Conservation (phyloP, 78 protist species). For the slime mould (Dictyostelium discoideum) region dicty_2.7 NC_007088.5:2425001-2425500, state of each 20-base stretch:
- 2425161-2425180: neutral
- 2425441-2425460: neutral
- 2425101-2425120: neutral
- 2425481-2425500: neutral
- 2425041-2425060: slow-evolving; percentile 16
- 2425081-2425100: neutral
- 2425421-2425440: neutral
- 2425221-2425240: neutral
- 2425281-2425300: neutral
- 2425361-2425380: neutral
- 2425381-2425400: slow-evolving; percentile 22
- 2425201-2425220: neutral
- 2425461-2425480: neutral
- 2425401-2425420: neutral
- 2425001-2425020: neutral
- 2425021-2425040: neutral
- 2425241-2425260: slow-evolving; percentile 10
- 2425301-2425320: neutral
- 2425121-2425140: neutral
- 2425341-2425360: slow-evolving; percentile 15
- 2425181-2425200: neutral
- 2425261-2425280: neutral
- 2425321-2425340: neutral
- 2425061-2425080: neutral
- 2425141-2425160: neutral